phyloP scores from a whole-genome alignment of 495 filamentous ascomycete species.

The Hamigera avellanea region DNA sequence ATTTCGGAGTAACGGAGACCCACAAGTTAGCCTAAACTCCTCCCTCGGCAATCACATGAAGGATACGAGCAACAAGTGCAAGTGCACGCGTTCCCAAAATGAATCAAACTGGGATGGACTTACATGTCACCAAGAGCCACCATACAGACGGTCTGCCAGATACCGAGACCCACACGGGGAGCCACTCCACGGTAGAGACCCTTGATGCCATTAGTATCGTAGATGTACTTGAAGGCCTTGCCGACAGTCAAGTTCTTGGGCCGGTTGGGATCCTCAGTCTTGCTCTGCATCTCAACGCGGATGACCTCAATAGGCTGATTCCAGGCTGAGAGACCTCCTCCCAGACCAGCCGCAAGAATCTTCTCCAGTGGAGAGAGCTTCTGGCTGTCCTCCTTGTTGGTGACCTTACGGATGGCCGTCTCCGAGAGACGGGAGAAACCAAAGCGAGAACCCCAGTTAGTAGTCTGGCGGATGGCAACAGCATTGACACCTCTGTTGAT shows the following conservation, averaged over 20 bases:
- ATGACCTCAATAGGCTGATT: conserved; percentile 99
- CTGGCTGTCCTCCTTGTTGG: conserved; percentile 67
- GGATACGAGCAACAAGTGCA: not conserved
- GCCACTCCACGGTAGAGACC: conserved; percentile 94
- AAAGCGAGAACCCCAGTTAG: conserved; percentile 97
- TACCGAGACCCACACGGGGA: conserved; percentile 83
- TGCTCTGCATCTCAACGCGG: conserved; percentile 99
- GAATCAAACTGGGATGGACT: conserved; percentile 32
- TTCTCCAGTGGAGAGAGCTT: conserved; percentile 75
- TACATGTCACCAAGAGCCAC: conserved; percentile 98
- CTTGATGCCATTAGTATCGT: conserved; percentile 74
- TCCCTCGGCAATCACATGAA: conserved; percentile 18
- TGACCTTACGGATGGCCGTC: conserved; percentile 68
- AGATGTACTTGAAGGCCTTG: conserved; percentile 89
- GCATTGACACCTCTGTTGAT: conserved; percentile 99
- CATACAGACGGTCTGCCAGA: conserved; percentile 99
- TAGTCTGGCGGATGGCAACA: conserved; percentile 96
- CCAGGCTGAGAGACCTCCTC: conserved; percentile 92
- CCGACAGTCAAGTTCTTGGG: conserved; percentile 97
- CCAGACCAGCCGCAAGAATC: conserved; percentile 74
- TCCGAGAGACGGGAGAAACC: conserved; percentile 86
- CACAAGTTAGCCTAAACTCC: conserved; percentile 25
- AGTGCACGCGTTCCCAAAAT: too few relatives aligned
- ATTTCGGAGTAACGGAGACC: conserved; percentile 19
- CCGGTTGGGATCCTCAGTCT: conserved; percentile 92